A percentile compares a stretch with the other conserved stretches of the same genome.
phyloP scores from a whole-genome alignment of 331 rosid species.

The Spiraea crenata region DNA sequence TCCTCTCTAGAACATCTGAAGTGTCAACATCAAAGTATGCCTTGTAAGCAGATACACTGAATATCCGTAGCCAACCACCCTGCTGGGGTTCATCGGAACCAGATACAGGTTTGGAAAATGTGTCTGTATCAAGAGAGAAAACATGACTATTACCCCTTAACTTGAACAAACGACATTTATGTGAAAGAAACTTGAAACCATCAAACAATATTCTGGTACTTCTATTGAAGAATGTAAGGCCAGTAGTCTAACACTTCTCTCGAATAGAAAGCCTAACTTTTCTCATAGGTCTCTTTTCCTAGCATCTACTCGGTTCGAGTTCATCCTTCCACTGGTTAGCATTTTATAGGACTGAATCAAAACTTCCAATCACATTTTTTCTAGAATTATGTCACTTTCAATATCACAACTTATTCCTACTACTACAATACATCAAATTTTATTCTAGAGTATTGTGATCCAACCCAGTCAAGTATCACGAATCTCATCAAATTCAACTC shows the following conservation, averaged over 20 bases:
- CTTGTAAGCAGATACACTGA: conserved; percentile 71
- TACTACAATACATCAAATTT: not conserved
- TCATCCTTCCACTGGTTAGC: not conserved
- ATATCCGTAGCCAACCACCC: conserved; percentile 68
- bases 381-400: not conserved
- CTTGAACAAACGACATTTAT: conserved; percentile 9
- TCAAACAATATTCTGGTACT: conserved; percentile 10
- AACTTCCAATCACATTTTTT: not conserved
- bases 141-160: conserved; percentile 19
- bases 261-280: not conserved
- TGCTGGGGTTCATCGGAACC: conserved; percentile 82
- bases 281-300: not conserved
- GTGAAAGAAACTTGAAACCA: not conserved
- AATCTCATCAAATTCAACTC: conserved; percentile 10
- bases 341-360: not conserved
- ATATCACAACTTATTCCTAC: not conserved
- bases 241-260: not conserved
- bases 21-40: conserved; percentile 87
- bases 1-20: conserved; percentile 81
- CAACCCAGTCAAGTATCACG: not conserved
- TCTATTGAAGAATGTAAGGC: not conserved
- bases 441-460: not conserved
- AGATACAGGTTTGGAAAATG: conserved; percentile 82
- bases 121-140: conserved; percentile 48
- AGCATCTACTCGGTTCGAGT: not conserved